Base-by-base conservation (phyloP, 225 moss, liverwort and hornwort species). In the Physcomitrium patens region DNA sequence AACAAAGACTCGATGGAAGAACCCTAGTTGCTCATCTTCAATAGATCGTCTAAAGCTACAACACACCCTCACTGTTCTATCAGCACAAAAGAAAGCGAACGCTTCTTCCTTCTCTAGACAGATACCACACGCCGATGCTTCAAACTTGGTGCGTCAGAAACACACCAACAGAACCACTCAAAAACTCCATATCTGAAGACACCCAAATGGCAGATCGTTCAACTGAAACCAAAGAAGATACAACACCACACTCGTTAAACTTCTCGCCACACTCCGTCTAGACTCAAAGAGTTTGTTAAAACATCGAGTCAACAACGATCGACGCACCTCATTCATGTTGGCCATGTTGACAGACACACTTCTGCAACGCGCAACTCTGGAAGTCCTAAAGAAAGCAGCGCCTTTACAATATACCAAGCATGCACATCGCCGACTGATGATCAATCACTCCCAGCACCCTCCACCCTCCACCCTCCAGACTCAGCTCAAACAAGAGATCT, bases 311-410 rank as follows among this genome's bases (percentile, higher is more conserved):
- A 26, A 44, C 24, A 27, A 37, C 31, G 31, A 37, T 37, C 31
- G 2, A 52, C 70, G n/a, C 53, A 80, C 80, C 71, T 80, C 80
- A 67, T 76, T 76, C 44, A 80, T 80, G 51, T 58, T 44, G 71
- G 80, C 76, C 80, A 80, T 80, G 67, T 70, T 66, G 52, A 42
- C 66, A 19, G 31, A 18, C 76, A 48, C 59, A 60, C 71, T 18
- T 31, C 60, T 52, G 19, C 65, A 56, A 55, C 56, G 45, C 31
- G 31, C 31, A 7, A 37, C 45, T 47, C 71, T 22, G 10, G 14
- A 46, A 18, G n/a, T 65, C 73, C 45, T n/a, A 23, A 43, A 37
- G 31, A 37, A 37, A 37, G 31, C 4, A 37, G 31, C 31, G 31
- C 31, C 24, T 37, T 37, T 7, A 37, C 31, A 37, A 37, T 37